Percentiles rank a stretch among this genome's conserved stretches.
These are phyloP conservation scores for Aspergillus sp. DNA, from an alignment of 2,329 filamentous ascomycete species.

Conservation along the genomic window DNA sequence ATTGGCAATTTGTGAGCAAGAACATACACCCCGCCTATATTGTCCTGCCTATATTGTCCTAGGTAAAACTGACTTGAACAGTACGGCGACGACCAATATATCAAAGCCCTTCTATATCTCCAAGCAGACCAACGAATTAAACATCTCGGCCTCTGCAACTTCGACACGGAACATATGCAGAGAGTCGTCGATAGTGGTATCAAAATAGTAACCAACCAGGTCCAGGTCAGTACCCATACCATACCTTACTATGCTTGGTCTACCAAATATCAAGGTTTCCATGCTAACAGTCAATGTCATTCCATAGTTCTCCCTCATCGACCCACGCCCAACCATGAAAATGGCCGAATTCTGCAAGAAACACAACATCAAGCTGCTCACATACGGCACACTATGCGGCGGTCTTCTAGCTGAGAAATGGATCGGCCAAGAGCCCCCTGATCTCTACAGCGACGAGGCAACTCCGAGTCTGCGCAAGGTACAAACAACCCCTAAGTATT, in stretches of 20 bases:
- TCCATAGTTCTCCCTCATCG: not conserved
- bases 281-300: too few species aligned
- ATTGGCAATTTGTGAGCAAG: constrained; percentile 2
- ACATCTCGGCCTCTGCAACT: not conserved
- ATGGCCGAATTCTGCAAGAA: not conserved
- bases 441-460: not conserved
- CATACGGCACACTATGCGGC: not conserved
- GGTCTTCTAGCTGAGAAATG: not conserved
- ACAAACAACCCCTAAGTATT: too few species aligned
- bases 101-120: not conserved
- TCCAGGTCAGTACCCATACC: not conserved
- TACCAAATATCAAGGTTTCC: too few species aligned
- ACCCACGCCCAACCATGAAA: not conserved
- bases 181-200: not conserved
- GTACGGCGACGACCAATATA: not conserved
- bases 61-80: not conserved
- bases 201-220: not conserved
- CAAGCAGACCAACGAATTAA: not conserved
- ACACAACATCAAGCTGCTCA: constrained; percentile 1
- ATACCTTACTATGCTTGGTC: not conserved
- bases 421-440: not conserved
- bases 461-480: not conserved
- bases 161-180: not conserved
- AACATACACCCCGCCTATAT: too few species aligned
- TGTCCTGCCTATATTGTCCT: too few species aligned